Evolutionary conservation across 2,329 filamentous ascomycete species (phyloP), one percentile per base, ranked within the genome.

Genomic region (Zymoseptoria tritici): DNA sequence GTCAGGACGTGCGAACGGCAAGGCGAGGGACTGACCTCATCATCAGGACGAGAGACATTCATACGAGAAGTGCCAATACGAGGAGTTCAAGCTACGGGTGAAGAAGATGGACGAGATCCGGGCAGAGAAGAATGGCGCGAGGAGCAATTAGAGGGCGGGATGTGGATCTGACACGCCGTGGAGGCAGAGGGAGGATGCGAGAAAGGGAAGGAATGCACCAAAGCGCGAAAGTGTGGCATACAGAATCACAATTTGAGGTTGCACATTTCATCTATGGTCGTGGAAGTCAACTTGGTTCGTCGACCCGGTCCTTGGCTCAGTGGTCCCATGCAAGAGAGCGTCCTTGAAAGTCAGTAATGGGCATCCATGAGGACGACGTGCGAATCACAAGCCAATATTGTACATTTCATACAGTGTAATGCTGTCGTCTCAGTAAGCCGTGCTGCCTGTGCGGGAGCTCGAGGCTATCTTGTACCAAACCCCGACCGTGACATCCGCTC

Each of bases 51-150:
- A 99, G 82, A 84, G 94, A 81, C 94, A 99, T 79, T 88, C 87
- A 73, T 99, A 99, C 82, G 94, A 99, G 76, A 97, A 97, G 78
- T 99, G 94, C 85, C 94, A 99, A 74, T 99, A 99, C 78, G 89
- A 89, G 66, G 94, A 97, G 76, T 99, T 99, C 83, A 96, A 96
- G 86, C 91, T 93, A 83, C 87, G 94, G 60, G 94, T 99, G 66
- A 90, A 89, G 73, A 97, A 96, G 86, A 99, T 99, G 94, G 86
- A 97, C 71, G 92, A 99, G 81, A 79, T 99, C 73, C 85, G 91
- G 74, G 92, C 85, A 67, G 86, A 89, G 62, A 96, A 95, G 84
- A 85, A 79, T 60, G 91, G 90, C 63, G 86, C 83, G 71, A 85
- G 93, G 77, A 95, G 89, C 82, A 97, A 96, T 79, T 96, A 76